Conservation (phyloP, 2,329 filamentous ascomycete genomes). For the Fonsecaea nubica region DNA sequence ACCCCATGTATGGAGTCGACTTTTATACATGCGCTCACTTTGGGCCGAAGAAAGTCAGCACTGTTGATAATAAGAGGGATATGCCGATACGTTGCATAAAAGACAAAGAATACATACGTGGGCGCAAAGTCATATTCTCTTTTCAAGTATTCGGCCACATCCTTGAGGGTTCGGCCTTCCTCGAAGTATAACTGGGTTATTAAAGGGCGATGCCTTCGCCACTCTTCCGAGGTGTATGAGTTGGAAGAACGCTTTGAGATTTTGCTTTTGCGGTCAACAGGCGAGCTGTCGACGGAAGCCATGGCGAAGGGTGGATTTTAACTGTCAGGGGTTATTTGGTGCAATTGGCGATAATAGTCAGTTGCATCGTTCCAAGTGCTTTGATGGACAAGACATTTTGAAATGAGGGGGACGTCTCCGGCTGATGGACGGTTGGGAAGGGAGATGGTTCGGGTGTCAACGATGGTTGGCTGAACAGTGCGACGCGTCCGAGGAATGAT, state of each 20-base stretch:
- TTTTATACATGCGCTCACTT: slow-evolving; percentile 42
- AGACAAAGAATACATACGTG: slow-evolving; percentile 35
- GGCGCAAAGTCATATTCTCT: slow-evolving; percentile 39
- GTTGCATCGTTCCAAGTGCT: slow-evolving; percentile 12
- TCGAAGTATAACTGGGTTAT: slow-evolving; percentile 41
- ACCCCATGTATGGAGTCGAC: slow-evolving; percentile 39
- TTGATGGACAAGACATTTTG: slow-evolving; percentile 11
- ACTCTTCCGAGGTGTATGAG: slow-evolving; percentile 40
- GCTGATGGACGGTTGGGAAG: background rate
- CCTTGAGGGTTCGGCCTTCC: slow-evolving; percentile 40
- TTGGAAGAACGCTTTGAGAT: slow-evolving; percentile 39
- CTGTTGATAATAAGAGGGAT: background rate
- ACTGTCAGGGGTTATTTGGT: background rate
- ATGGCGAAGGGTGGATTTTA: slow-evolving; percentile 20
- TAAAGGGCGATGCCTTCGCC: slow-evolving; percentile 38
- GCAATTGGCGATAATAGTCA: slow-evolving; percentile 2
- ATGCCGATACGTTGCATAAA: background rate
- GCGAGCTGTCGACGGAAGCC: slow-evolving; percentile 28
- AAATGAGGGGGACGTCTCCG: slow-evolving; percentile 22
- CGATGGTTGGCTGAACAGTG: slow-evolving; percentile 12
- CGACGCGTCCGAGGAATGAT: background rate
- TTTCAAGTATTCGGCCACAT: slow-evolving; percentile 39
- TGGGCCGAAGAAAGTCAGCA: slow-evolving; percentile 13
- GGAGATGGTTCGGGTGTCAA: slow-evolving; percentile 5
- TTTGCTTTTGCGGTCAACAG: slow-evolving; percentile 33